phyloP scores from a whole-genome alignment of 768 basidiomycete species.

The Amanita jacksonii region DNA sequence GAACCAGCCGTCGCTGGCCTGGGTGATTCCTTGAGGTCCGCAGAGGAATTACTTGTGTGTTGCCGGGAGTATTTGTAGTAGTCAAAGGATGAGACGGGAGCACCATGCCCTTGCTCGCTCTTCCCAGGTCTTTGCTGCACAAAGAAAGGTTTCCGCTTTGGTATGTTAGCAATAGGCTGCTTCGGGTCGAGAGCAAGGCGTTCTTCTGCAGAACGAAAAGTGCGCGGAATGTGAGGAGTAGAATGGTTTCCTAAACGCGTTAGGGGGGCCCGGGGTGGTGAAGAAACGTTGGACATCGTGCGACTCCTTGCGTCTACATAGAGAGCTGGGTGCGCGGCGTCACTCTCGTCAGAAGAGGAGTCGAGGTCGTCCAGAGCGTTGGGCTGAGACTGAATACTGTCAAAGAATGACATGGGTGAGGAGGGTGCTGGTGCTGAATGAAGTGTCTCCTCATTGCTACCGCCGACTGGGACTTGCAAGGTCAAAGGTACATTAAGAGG shows the following conservation, averaged over 20 bases:
- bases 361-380: constrained; percentile 71
- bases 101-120: constrained; percentile 26
- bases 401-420: constrained; percentile 66
- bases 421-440: constrained; percentile 57
- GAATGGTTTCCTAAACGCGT: constrained; percentile 66
- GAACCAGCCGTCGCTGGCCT: constrained; percentile 22
- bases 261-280: constrained; percentile 29
- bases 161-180: constrained; percentile 45
- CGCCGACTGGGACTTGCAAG: constrained; percentile 37
- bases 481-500: constrained; percentile 20
- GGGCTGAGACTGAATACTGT: constrained; percentile 57
- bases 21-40: background rate
- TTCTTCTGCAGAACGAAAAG: constrained; percentile 1
- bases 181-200: constrained; percentile 27
- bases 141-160: constrained; percentile 36
- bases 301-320: constrained; percentile 18
- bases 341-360: constrained; percentile 43
- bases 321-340: constrained; percentile 19
- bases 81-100: constrained; percentile 32
- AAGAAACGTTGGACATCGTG: constrained; percentile 27
- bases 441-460: constrained; percentile 32
- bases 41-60: constrained; percentile 13
- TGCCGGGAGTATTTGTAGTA: constrained; percentile 38
- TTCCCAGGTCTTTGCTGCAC: constrained; percentile 24
- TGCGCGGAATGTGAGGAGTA: constrained; percentile 48